Evolutionary conservation across 805 yeast species (phyloP).

Genomic region (Priceomyces melissophilus): DNA sequence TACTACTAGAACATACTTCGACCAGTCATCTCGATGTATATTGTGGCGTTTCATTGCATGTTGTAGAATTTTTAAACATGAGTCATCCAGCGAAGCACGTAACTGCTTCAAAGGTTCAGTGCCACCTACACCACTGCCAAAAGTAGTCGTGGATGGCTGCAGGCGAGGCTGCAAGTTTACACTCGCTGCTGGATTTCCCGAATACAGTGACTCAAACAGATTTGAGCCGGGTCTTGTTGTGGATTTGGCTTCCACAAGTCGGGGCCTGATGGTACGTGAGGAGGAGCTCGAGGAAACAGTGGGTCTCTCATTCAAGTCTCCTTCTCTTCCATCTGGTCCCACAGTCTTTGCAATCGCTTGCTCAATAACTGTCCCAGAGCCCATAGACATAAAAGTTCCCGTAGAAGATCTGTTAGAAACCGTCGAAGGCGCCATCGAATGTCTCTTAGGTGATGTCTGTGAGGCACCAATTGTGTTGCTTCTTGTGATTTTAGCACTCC

Average conservation of each 20-base stretch:
- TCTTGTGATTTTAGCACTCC: slow-evolving; percentile 4
- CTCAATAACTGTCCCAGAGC: slow-evolving; percentile 39
- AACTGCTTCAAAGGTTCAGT: slow-evolving; percentile 77
- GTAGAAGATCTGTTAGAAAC: slow-evolving; percentile 35
- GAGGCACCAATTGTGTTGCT: slow-evolving; percentile 9
- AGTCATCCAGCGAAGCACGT: slow-evolving; percentile 84
- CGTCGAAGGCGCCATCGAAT: slow-evolving; percentile 17
- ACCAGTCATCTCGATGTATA: slow-evolving; percentile 75
- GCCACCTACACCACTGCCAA: slow-evolving; percentile 2
- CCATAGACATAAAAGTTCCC: slow-evolving; percentile 37
- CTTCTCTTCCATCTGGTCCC: slow-evolving; percentile 11
- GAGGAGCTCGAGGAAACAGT: slow-evolving; percentile 6
- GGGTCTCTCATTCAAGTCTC: slow-evolving; percentile 7
- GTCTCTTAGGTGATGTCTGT: slow-evolving; percentile 2
- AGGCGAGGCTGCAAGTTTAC: slow-evolving; percentile 8
- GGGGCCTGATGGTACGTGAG: slow-evolving; percentile 16
- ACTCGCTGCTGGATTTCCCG: slow-evolving; percentile 17
- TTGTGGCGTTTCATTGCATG: slow-evolving; percentile 86
- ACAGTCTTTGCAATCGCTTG: slow-evolving; percentile 21
- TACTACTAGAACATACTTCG: slow-evolving; percentile 81
- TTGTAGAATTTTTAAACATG: slow-evolving; percentile 82
- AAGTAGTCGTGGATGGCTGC: slow-evolving; percentile 7
- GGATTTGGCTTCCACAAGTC: slow-evolving; percentile 20
- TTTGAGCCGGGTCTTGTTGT: slow-evolving; percentile 13
- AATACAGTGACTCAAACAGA: slow-evolving; percentile 18